Conservation (phyloP, 805 yeast species). For the Brettanomyces naardenensis region DNA sequence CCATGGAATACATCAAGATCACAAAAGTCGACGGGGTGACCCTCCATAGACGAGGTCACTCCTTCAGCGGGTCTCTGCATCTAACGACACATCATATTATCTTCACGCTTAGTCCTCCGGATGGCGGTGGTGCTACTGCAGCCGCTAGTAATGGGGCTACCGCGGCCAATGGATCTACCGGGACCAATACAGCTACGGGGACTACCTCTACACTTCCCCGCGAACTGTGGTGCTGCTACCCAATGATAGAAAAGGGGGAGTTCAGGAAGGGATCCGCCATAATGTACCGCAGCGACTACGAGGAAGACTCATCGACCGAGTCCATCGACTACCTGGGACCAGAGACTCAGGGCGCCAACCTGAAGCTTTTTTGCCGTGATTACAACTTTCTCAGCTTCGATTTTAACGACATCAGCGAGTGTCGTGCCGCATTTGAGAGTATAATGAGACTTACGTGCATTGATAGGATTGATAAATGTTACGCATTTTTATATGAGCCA, state of each 20-base stretch:
- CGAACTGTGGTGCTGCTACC: slow-evolving; percentile 91
- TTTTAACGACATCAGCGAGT: slow-evolving; percentile 48
- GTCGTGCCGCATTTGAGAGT: slow-evolving; percentile 67
- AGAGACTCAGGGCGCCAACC: slow-evolving; percentile 33
- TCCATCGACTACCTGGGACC: neutral
- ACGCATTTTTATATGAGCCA: slow-evolving; percentile 79
- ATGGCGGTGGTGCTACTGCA: neutral
- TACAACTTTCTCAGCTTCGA: slow-evolving; percentile 77
- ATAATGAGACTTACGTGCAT: slow-evolving; percentile 59
- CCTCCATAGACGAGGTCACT: slow-evolving; percentile 49
- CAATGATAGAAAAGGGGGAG: slow-evolving; percentile 61
- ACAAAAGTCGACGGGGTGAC: slow-evolving; percentile 40
- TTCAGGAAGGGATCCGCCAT: slow-evolving; percentile 48
- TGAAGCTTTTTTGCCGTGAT: slow-evolving; percentile 76
- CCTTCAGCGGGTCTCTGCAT: slow-evolving; percentile 53
- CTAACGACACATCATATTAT: slow-evolving; percentile 72
- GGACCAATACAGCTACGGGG: no score
- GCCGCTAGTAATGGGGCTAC: neutral
- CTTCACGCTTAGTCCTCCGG: slow-evolving; percentile 32
- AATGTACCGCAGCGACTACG: slow-evolving; percentile 5
- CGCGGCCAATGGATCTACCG: slow-evolving; percentile 13
- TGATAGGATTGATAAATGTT: slow-evolving; percentile 46
- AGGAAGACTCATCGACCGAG: neutral
- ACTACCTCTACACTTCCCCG: slow-evolving; percentile 25
- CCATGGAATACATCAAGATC: slow-evolving; percentile 50